phyloP scores from a whole-genome alignment of 2,329 filamentous ascomycete species.

The Aspergillus niger region DNA sequence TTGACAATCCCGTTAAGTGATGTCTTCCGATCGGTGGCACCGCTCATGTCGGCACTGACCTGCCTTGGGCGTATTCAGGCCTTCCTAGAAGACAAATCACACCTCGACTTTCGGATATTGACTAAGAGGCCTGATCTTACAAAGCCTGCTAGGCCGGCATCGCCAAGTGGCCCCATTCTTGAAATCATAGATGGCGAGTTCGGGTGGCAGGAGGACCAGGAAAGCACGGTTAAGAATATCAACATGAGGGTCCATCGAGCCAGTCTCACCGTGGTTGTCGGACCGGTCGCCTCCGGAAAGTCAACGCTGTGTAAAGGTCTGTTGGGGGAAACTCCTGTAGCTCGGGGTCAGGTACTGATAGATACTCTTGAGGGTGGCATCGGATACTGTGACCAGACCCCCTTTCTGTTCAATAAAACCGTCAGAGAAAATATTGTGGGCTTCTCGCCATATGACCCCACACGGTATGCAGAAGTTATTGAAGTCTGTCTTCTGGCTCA shows the following conservation, averaged over 20 bases:
- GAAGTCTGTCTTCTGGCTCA: constrained; percentile 23
- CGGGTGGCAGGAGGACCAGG: too few relatives aligned
- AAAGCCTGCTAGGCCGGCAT: neutral
- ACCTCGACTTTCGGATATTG: neutral
- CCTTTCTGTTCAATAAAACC: constrained; percentile 84
- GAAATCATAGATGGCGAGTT: too few relatives aligned
- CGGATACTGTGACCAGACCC: constrained; percentile 73
- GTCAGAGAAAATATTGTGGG: constrained; percentile 52
- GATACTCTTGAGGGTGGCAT: neutral
- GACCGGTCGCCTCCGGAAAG: constrained; percentile 19
- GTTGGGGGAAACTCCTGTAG: neutral
- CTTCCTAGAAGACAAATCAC: neutral
- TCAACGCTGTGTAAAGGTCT: constrained; percentile 13
- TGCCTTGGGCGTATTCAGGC: neutral
- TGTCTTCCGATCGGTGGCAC: neutral
- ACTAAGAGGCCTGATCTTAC: too few relatives aligned
- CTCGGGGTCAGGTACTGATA: too few relatives aligned
- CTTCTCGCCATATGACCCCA: constrained; percentile 14
- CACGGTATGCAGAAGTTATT: constrained; percentile 23
- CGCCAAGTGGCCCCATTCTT: too few relatives aligned
- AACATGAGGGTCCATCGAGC: neutral
- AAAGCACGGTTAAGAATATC: neutral
- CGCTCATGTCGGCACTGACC: neutral
- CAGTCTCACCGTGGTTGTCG: constrained; percentile 11
- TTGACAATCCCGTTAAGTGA: neutral